A percentile compares a stretch with the other conserved stretches of the same genome.
Conservation (phyloP, 1,284 basidiomycete species). For the Ceratobasidium sp. region DNA sequence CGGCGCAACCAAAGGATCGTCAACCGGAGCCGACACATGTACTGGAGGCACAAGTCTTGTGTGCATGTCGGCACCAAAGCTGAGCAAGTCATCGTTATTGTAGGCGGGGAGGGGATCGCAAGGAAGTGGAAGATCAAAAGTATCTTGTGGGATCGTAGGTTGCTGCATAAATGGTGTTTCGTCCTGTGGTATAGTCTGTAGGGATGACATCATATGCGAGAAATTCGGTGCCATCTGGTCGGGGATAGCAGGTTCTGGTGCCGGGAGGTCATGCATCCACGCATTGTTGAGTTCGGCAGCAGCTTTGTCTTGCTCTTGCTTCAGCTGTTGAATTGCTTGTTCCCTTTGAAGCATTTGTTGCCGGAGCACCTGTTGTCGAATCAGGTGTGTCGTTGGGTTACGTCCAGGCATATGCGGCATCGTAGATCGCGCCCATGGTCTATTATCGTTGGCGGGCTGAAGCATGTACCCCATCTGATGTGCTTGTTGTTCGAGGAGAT, state of each 20-base stretch:
- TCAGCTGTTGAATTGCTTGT: conserved; percentile 2
- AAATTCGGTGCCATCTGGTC: background rate
- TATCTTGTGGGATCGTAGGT: background rate
- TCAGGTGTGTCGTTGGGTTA: background rate
- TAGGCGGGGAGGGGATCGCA: conserved; percentile 6
- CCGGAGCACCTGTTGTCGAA: background rate
- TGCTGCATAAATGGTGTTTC: background rate
- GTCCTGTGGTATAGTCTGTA: conserved; percentile 3
- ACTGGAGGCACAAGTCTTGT: conserved; percentile 10
- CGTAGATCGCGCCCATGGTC: background rate
- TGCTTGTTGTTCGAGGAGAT: background rate
- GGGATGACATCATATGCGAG: background rate
- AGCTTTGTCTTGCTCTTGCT: conserved; percentile 14
- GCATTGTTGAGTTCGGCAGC: background rate
- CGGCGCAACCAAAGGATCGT: background rate
- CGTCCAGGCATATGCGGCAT: background rate
- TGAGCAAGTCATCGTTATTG: background rate
- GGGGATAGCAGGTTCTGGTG: background rate
- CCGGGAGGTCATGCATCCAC: background rate
- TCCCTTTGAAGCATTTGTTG: conserved; percentile 12
- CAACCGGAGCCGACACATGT: background rate
- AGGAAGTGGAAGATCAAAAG: background rate
- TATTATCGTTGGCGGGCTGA: background rate
- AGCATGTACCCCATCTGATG: background rate
- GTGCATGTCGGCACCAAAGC: background rate